phyloP scores from a whole-genome alignment of 768 basidiomycete genomes.

The Amanita polypyramis region DNA sequence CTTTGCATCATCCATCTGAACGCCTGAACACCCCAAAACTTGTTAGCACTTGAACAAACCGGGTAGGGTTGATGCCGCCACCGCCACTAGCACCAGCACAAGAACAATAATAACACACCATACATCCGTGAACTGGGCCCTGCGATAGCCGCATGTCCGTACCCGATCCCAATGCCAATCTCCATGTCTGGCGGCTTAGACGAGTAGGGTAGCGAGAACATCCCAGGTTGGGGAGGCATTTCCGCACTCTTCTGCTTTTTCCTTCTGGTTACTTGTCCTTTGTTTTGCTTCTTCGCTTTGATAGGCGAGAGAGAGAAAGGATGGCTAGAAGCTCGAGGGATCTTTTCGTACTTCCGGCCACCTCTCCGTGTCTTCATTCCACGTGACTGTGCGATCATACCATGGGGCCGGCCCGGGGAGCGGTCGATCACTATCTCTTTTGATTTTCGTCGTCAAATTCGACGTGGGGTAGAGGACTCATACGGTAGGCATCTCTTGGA shows the following conservation, averaged over 20 bases:
- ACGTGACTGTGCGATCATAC: slow-evolving; percentile 4
- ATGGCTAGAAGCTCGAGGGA: background rate
- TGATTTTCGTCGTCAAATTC: background rate
- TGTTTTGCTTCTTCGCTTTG: background rate
- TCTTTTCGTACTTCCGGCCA: background rate
- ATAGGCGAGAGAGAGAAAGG: background rate
- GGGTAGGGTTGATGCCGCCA: too few relatives aligned
- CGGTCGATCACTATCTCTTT: background rate
- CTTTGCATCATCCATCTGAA: slow-evolving; percentile 29
- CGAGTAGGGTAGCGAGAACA: slow-evolving; percentile 52
- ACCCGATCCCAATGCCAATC: slow-evolving; percentile 16
- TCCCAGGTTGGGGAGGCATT: slow-evolving; percentile 53
- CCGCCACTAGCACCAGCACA: background rate
- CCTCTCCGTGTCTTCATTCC: background rate
- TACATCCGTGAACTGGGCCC: slow-evolving; percentile 33
- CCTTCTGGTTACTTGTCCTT: background rate
- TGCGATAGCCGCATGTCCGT: slow-evolving; percentile 24
- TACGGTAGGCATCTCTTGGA: too few relatives aligned
- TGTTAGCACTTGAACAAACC: background rate
- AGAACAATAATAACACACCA: slow-evolving; percentile 18
- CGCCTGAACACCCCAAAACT: slow-evolving; percentile 5
- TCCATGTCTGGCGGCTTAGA: slow-evolving; percentile 15
- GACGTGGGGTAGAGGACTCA: too few relatives aligned
- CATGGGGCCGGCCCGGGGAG: background rate
- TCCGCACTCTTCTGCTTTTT: background rate